Conservation (phyloP, 2,329 filamentous ascomycete genomes). For the Colletotrichum aenigma region DNA sequence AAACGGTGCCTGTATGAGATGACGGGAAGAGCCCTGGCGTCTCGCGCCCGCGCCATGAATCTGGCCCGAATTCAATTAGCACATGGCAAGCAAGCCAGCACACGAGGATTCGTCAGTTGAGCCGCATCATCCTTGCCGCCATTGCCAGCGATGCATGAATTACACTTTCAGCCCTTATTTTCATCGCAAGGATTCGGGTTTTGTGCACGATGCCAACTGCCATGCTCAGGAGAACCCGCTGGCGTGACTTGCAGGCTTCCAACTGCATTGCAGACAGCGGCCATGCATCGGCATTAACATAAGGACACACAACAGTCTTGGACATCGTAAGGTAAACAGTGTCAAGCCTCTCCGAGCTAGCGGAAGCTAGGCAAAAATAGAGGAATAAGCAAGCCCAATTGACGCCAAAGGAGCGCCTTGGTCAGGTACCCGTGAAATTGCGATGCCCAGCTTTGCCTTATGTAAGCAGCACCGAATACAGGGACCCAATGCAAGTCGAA, state of each 20-base stretch:
- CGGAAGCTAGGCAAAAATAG: background rate
- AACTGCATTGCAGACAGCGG: background rate
- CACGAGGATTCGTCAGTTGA: background rate
- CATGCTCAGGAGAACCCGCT: background rate
- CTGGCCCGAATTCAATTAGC: constrained; percentile 13
- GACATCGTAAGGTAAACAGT: background rate
- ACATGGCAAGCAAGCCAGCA: background rate
- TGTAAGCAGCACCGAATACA: background rate
- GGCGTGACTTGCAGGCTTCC: background rate
- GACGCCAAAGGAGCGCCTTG: background rate
- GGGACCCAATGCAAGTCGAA: background rate
- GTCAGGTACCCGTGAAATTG: constrained; percentile 15
- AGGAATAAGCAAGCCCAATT: background rate
- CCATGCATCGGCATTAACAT: background rate
- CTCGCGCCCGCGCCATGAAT: background rate
- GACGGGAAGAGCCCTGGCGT: constrained; percentile 16
- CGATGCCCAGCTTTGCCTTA: background rate
- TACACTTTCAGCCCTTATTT: constrained; percentile 4
- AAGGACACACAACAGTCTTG: background rate
- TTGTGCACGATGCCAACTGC: background rate
- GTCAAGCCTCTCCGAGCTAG: background rate
- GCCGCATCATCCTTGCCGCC: constrained; percentile 11
- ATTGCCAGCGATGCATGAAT: constrained; percentile 1
- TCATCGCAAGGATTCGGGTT: background rate
- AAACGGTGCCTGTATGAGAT: constrained; percentile 15